A percentile compares a stretch with the other conserved stretches of the same genome.
Evolutionary conservation across 208 protist species (phyloP).

Genomic region (Wallacemonas sp.): DNA sequence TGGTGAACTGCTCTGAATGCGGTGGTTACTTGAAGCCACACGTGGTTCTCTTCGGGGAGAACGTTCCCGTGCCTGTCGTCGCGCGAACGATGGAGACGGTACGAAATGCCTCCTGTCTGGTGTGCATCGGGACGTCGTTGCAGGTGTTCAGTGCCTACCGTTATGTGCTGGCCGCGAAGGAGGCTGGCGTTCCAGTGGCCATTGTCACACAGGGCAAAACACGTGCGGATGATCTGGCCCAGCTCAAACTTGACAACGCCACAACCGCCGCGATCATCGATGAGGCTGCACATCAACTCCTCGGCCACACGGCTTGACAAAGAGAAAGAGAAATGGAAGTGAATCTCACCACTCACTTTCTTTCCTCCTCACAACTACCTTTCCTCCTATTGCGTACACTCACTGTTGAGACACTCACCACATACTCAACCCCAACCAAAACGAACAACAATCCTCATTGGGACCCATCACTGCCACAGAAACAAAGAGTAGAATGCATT

Average conservation of each 20-base stretch:
- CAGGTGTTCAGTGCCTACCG: constrained; percentile 79
- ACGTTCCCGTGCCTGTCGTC: constrained; percentile 45
- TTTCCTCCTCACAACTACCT: no score
- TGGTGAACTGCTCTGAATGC: constrained; percentile 59
- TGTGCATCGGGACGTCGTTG: constrained; percentile 81
- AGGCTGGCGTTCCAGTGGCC: constrained; percentile 50
- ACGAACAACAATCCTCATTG: no score
- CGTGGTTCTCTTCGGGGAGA: constrained; percentile 87
- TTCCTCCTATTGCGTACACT: no score
- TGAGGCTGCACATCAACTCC: constrained; percentile 18
- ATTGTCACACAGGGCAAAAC: constrained; percentile 72
- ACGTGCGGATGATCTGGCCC: constrained; percentile 52
- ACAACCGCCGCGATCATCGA: constrained; percentile 40
- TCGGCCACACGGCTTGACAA: background rate
- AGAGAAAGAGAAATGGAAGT: no score
- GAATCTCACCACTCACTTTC: no score
- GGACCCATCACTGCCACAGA: no score
- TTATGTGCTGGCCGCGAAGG: constrained; percentile 59
- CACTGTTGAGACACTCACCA: no score
- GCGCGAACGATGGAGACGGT: constrained; percentile 28
- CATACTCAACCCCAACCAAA: no score
- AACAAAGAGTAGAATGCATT: no score
- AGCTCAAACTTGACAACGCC: constrained; percentile 56
- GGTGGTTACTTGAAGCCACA: constrained; percentile 73
- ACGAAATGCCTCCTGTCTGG: constrained; percentile 34